Base-by-base conservation (phyloP, 129 eudicot species). In the Artemisia annua region DNA sequence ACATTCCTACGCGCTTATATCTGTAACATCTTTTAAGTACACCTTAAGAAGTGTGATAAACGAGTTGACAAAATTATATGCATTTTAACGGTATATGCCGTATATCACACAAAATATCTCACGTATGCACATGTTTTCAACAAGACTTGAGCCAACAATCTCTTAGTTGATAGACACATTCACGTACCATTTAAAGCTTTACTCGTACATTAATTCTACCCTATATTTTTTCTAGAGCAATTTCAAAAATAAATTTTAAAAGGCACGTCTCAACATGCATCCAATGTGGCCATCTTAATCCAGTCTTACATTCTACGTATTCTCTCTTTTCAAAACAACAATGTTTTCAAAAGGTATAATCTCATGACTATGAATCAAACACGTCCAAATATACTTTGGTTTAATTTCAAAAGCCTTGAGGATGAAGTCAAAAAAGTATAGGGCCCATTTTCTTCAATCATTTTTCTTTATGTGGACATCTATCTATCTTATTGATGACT, bases 341-440 rank as follows among this genome's bases (percentile, higher is more conserved):
- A 64, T 16, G 53, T 43, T 64, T 63, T 63, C 44, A 46, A 32
- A 51, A 32, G 16, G 26, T 53, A 9, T 32, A 46, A 30, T 71
- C 20, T 50, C 49, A 56, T 71, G 54, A 55, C 66, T 13, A 71
- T 4, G 13, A 63, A 48, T 63, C 53, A 32, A 73, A 73, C 60
- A 49, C 39, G 44, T 63, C 32, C 52, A 62, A 50, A 63, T 17
- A 28, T 50, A 16, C 53, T 19, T 35, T 48, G 11, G 16, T 61
- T 26, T 60, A 73, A 73, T 50, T 73, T 73, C 49, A 62, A 63
- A 63, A 16, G 52, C 60, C 63, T 63, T 13, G 59, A 63, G 77
- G 69, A 64, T 51, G 64, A 74, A 74, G 78, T 74, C 71, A 74
- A 74, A 64, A 30, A 30, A 64, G 11, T 62, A 30, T 74, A 63